phyloP scores from a whole-genome alignment of 495 filamentous ascomycete species.

The Parathielavia appendiculata region DNA sequence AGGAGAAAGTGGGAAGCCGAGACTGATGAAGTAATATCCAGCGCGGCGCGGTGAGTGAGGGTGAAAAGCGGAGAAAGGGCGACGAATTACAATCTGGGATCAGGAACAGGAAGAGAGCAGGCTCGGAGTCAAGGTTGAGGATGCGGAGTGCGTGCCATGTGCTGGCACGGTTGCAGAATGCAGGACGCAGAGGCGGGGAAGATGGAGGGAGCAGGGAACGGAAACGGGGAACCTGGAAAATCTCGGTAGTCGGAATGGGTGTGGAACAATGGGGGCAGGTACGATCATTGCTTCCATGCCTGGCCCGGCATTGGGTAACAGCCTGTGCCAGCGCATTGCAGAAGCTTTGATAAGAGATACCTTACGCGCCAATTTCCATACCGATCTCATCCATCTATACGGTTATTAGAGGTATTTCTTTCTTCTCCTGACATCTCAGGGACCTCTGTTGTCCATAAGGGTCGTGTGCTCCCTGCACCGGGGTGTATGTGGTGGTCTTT shows the following conservation, averaged over 20 bases:
- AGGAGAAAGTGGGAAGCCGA: conserved; percentile 3
- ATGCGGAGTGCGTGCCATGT: neutral
- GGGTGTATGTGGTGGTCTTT: conserved; percentile 12
- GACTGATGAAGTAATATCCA: conserved; percentile 7
- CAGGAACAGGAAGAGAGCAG: conserved; percentile 20
- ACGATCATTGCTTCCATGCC: neutral
- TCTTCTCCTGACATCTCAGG: too few species aligned
- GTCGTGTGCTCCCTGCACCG: neutral
- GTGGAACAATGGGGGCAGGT: neutral
- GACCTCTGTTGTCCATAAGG: neutral
- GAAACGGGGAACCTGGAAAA: neutral
- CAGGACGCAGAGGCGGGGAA: conserved; percentile 28
- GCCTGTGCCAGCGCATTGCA: too few species aligned
- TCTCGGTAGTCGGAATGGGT: conserved; percentile 2
- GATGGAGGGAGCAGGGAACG: conserved; percentile 18
- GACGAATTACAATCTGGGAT: conserved; percentile 9
- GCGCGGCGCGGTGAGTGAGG: conserved; percentile 11
- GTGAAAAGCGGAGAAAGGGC: conserved; percentile 26
- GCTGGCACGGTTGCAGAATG: conserved; percentile 15
- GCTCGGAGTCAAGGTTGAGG: neutral
- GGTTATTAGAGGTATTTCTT: too few species aligned
- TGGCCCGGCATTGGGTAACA: neutral
- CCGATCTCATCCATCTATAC: too few species aligned
- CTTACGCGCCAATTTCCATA: too few species aligned
- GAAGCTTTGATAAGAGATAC: too few species aligned